These are phyloP conservation scores for Ceratobasidium sp. DNA, from an alignment of 1,284 basidiomycete genomes.

Conservation along the genomic window DNA sequence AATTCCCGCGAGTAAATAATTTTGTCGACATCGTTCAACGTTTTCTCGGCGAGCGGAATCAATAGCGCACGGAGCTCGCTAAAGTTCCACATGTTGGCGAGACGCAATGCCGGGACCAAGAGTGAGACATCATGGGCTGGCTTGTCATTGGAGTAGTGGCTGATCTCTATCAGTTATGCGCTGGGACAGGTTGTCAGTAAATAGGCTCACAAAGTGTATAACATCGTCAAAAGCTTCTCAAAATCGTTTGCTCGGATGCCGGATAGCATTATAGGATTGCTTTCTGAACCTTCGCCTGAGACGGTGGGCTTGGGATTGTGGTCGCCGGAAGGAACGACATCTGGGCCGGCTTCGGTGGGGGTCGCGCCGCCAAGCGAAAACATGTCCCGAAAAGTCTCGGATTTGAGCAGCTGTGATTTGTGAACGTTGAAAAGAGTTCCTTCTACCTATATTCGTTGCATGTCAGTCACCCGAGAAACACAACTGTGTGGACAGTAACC, in stretches of 20 bases:
- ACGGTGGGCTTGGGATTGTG: not conserved
- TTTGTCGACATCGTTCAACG: slow-evolving; percentile 23
- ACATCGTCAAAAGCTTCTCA: slow-evolving; percentile 8
- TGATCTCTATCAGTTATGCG: not conserved
- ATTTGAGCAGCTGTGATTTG: slow-evolving; percentile 27
- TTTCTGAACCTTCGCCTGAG: slow-evolving; percentile 5
- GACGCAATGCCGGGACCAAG: slow-evolving; percentile 34
- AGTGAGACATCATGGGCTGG: not conserved
- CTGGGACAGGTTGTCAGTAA: not conserved
- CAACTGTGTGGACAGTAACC: not conserved
- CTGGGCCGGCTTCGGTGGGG: not conserved
- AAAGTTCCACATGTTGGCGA: slow-evolving; percentile 46
- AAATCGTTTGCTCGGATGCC: slow-evolving; percentile 21
- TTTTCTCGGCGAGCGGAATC: slow-evolving; percentile 1
- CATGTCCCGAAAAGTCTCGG: slow-evolving; percentile 37
- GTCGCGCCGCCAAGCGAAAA: slow-evolving; percentile 3
- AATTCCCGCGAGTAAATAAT: slow-evolving; percentile 34
- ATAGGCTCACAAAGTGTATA: slow-evolving; percentile 12
- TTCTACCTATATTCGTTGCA: slow-evolving; percentile 26
- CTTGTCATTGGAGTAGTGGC: slow-evolving; percentile 20
- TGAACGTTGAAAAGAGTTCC: slow-evolving; percentile 36
- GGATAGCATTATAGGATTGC: slow-evolving; percentile 18
- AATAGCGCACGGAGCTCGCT: slow-evolving; percentile 11
- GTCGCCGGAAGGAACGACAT: not conserved
- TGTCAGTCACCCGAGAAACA: not conserved